These are phyloP conservation scores for Hypoxylon cercidicola DNA, from an alignment of 495 filamentous ascomycete genomes.

Conservation along the genomic window DNA sequence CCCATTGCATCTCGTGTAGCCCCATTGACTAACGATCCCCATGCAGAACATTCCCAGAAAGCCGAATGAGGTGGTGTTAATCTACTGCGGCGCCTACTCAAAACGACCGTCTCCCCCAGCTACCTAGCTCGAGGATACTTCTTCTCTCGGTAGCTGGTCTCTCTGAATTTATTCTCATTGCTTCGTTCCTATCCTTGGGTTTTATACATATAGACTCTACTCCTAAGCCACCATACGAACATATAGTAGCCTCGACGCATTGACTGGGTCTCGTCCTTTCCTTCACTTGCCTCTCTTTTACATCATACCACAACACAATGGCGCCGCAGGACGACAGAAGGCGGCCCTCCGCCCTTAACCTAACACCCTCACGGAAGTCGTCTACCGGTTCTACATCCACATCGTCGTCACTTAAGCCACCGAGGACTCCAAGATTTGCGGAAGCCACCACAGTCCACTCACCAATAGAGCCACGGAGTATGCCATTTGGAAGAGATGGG, in stretches of 20 bases:
- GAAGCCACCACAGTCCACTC: slow-evolving; percentile 91
- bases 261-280: slow-evolving; percentile 49
- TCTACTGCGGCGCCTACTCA: slow-evolving; percentile 61
- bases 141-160: slow-evolving; percentile 65
- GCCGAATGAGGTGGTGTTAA: slow-evolving; percentile 46
- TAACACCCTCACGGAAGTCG: slow-evolving; percentile 56
- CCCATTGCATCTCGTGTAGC: slow-evolving; percentile 46
- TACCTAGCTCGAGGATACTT: slow-evolving; percentile 46
- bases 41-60: slow-evolving; percentile 53
- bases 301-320: slow-evolving; percentile 40
- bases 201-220: slow-evolving; percentile 32
- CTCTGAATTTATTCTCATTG: slow-evolving; percentile 54
- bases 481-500: slow-evolving; percentile 73
- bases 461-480: slow-evolving; percentile 71
- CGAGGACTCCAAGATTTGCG: slow-evolving; percentile 86
- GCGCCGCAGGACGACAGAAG: slow-evolving; percentile 57
- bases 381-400: slow-evolving; percentile 64
- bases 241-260: slow-evolving; percentile 39
- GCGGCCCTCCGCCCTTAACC: slow-evolving; percentile 60
- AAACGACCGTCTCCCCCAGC: slow-evolving; percentile 60
- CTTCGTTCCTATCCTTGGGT: slow-evolving; percentile 45
- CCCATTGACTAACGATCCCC: slow-evolving; percentile 46
- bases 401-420: slow-evolving; percentile 74
- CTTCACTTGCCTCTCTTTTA: slow-evolving; percentile 33
- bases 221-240: slow-evolving; percentile 31